Base-by-base conservation (phyloP, 2,329 filamentous ascomycete species). In the Fusarium longipes region DNA sequence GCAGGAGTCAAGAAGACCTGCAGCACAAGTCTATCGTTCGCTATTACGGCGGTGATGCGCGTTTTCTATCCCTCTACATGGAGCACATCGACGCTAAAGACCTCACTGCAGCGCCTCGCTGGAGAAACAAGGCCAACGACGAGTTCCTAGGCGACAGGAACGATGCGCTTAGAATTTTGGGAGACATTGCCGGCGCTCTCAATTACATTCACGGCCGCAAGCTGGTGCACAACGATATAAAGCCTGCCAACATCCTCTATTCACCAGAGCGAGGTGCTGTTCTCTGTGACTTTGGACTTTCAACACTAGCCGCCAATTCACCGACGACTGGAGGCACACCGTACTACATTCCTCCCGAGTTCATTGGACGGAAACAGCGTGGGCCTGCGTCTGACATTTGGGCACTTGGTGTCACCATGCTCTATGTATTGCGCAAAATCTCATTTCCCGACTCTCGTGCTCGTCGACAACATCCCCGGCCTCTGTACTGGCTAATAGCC, bases 311-410 rank as follows among this genome's bases (percentile, higher is more conserved):
- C 20, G 77, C 74, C 54, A 82, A 81, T 61, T 79, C 82, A 6
- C 80, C 82, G 14, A 82, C 80, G 4, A 81, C 81, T 10, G 86
- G 86, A 25, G 86, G 86, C 48, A 89, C 86, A 15, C 86, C 86
- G 14, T 88, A 87, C 76, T 89, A 89, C 71, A 81, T 89, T 20
- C 86, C 86, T 2, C 86, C 86, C 22, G 86, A 89, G 74, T 89
- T 87, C 72, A 86, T 88, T 60, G 84, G 82, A 14, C 77, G 80
- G 51, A 85, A 83, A 73, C 78, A 81, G 44, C 84, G 86, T 30
- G 86, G 86, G 5, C 75, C 82, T 5, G 78, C 85, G 3, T 86
- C 85, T 29, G 86, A 88, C 66, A 84, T 87, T 10, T 88, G 86
- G 86, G 86, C 85, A 0, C 76, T 88, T 29, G 86, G 86, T 43